A percentile compares a stretch with the other conserved stretches of the same genome.
These are phyloP conservation scores for Talaromyces borbonicus DNA, from an alignment of 495 filamentous ascomycete genomes.

Conservation along the genomic window DNA sequence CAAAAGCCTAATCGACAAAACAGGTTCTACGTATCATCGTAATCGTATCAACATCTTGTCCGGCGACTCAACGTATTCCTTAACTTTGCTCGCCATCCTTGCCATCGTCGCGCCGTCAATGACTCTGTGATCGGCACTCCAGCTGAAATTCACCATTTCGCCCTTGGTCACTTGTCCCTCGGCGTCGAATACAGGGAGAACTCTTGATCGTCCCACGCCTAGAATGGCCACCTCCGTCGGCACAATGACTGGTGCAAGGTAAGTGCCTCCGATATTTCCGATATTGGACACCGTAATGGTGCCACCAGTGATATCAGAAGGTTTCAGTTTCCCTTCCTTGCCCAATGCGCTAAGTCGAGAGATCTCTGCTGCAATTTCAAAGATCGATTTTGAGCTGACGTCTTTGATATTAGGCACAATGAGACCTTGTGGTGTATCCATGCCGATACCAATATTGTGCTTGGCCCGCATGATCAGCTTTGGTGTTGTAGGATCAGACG, in stretches of 20 bases:
- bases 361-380: slow-evolving; percentile 68
- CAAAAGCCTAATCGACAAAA: no score
- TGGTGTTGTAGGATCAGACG: slow-evolving; percentile 46
- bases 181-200: slow-evolving; percentile 59
- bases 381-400: slow-evolving; percentile 62
- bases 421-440: slow-evolving; percentile 85
- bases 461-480: slow-evolving; percentile 63
- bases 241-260: slow-evolving; percentile 84
- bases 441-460: slow-evolving; percentile 94
- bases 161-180: slow-evolving; percentile 83
- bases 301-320: slow-evolving; percentile 70
- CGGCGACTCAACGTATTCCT: slow-evolving; percentile 67
- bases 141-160: slow-evolving; percentile 86
- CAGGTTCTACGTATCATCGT: no score
- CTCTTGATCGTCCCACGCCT: slow-evolving; percentile 71
- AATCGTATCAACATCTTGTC: slow-evolving; percentile 63
- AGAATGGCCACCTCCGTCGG: slow-evolving; percentile 84
- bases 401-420: slow-evolving; percentile 92
- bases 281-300: slow-evolving; percentile 97
- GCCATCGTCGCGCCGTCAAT: slow-evolving; percentile 94
- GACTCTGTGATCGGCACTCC: slow-evolving; percentile 93
- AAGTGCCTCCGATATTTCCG: slow-evolving; percentile 90
- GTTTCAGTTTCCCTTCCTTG: slow-evolving; percentile 59
- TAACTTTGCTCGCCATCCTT: slow-evolving; percentile 71
- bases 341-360: slow-evolving; percentile 62